These are phyloP conservation scores for Hapsidospora chrysogenum DNA, from an alignment of 495 filamentous ascomycete genomes.

Conservation along the genomic window DNA sequence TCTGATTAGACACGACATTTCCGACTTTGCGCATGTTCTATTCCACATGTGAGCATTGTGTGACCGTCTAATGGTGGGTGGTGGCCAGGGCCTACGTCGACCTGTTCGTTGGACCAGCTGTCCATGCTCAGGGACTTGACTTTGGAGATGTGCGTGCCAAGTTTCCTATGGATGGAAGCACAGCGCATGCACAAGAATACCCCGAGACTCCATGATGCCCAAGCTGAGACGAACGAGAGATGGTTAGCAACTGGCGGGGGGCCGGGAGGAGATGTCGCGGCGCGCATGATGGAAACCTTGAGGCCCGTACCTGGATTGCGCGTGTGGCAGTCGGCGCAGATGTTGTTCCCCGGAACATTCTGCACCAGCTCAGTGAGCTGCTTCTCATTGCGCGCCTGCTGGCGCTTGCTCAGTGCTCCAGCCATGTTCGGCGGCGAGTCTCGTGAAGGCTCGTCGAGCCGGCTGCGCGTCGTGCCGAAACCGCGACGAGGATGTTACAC, in stretches of 20 bases:
- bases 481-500: no score
- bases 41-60: neutral
- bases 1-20: constrained; percentile 69
- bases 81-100: constrained; percentile 49
- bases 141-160: constrained; percentile 95
- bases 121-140: constrained; percentile 98
- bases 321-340: constrained; percentile 84
- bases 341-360: constrained; percentile 75
- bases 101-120: constrained; percentile 85
- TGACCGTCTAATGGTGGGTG: neutral
- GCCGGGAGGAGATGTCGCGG: constrained; percentile 35
- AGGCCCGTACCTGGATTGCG: constrained; percentile 73
- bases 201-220: constrained; percentile 45
- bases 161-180: constrained; percentile 85
- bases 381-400: constrained; percentile 93
- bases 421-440: constrained; percentile 31
- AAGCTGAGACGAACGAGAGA: constrained; percentile 2
- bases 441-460: no score
- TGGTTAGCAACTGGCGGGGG: neutral
- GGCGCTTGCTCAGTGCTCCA: constrained; percentile 60
- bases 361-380: constrained; percentile 79
- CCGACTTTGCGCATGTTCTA: constrained; percentile 88
- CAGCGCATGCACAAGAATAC: constrained; percentile 97
- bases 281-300: constrained; percentile 98
- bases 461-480: no score